Base-by-base conservation (phyloP, 164 flowering plant species). In the Vitis amurensis region DNA sequence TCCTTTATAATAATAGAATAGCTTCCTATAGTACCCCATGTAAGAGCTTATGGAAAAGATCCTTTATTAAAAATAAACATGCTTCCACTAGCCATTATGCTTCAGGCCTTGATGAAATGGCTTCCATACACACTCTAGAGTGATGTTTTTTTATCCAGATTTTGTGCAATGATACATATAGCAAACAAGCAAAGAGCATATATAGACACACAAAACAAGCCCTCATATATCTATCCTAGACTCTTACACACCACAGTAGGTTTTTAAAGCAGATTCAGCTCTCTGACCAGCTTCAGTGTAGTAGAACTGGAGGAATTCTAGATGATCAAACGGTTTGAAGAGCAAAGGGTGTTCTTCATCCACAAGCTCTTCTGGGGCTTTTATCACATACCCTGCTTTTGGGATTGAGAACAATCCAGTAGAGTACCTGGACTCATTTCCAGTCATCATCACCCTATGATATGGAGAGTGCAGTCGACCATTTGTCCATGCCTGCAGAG, bases 251-350 rank as follows among this genome's bases (percentile, higher is more conserved):
- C 88, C 89, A 76, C 92, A 86, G 19, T 77, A 88, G 48, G 82
- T 65, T 50, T 80, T 81, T 1, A 89, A 74, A 37, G 86, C 79
- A 63, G 80, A 83, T 68, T 80, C 49, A 8, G 73, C 66, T 64
- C 50, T 79, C 70, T 73, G 84, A 12, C 86, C 89, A 17, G 78
- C 88, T 16, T 80, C 86, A 4, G 83, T 72, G 55, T 67, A 69
- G 61, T 71, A 80, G 67, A 78, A 88, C 8, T 62, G 62, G 1
- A 81, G 71, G 63, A 87, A 86, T 11, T 77, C 73, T 0, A 71
- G 62, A 56, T 82, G 82, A 73, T 85, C 87, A 78, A 82, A 89
- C 31, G 94, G 90, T 81, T 87, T 87, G 52, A 79, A 87, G 0
- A 78, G 79, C 56, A 80, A 63, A 2, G 91, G 93, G 59, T 87